Evolutionary conservation across 2,329 filamentous ascomycete species (phyloP).

Genomic region (Dactylellina leptospora): DNA sequence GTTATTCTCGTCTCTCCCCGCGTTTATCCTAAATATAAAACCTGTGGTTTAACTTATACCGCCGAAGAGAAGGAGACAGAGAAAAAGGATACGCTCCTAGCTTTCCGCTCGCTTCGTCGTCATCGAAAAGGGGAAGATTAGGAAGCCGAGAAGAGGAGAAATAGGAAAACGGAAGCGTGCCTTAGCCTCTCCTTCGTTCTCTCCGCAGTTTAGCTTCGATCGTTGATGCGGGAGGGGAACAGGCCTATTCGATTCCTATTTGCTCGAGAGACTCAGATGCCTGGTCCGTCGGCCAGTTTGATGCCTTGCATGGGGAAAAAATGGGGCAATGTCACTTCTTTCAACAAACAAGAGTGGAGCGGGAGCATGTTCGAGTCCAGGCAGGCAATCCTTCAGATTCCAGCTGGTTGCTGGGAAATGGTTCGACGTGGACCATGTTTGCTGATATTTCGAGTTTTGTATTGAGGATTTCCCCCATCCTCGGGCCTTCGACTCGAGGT

Average conservation of each 20-base stretch:
- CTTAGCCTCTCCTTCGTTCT: constrained; percentile 16
- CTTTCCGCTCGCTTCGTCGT: constrained; percentile 42
- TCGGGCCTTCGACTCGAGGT: constrained; percentile 23
- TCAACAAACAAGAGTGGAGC: not conserved
- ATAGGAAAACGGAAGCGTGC: constrained; percentile 50
- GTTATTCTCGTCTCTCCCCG: constrained; percentile 17
- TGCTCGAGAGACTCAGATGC: constrained; percentile 7
- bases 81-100: no score
- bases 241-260: constrained; percentile 21
- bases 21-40: constrained; percentile 32
- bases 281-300: constrained; percentile 6
- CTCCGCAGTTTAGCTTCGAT: constrained; percentile 47
- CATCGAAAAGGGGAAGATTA: constrained; percentile 45
- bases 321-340: no score
- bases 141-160: constrained; percentile 30
- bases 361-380: constrained; percentile 5
- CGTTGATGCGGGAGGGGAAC: constrained; percentile 28
- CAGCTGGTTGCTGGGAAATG: not conserved
- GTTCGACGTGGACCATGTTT: no score
- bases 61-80: not conserved
- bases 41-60: not conserved
- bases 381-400: constrained; percentile 5
- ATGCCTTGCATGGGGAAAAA: constrained; percentile 36
- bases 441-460: not conserved
- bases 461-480: constrained; percentile 1